These are phyloP conservation scores for Nematocida major DNA, from an alignment of 371 early-diverging fungal species.

Conservation along the genomic window DNA sequence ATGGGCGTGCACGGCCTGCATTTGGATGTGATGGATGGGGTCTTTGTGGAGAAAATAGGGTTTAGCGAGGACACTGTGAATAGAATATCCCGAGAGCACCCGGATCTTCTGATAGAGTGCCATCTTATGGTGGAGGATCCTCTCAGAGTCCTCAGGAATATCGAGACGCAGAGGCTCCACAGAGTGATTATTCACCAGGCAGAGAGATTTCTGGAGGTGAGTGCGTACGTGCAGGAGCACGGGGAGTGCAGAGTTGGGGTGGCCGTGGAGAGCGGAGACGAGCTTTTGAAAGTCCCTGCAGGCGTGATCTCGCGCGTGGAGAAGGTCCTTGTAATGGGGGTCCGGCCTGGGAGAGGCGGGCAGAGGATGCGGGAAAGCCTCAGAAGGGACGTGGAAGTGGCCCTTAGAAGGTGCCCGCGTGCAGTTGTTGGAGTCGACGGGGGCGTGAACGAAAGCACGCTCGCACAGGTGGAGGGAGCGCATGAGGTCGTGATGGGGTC, in stretches of 20 bases:
- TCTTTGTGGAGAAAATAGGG: constrained; percentile 56
- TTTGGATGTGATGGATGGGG: constrained; percentile 62
- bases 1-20: constrained; percentile 53
- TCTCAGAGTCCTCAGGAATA: constrained; percentile 36
- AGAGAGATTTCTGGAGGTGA: not conserved
- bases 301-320: constrained; percentile 67
- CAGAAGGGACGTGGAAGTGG: constrained; percentile 20
- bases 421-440: constrained; percentile 89
- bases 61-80: constrained; percentile 58
- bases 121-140: constrained; percentile 62
- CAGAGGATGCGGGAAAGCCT: constrained; percentile 52
- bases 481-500: constrained; percentile 96
- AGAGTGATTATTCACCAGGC: constrained; percentile 48
- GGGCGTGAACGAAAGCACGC: constrained; percentile 76
- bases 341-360: constrained; percentile 66
- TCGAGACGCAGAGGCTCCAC: constrained; percentile 45
- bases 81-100: constrained; percentile 44
- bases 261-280: constrained; percentile 81
- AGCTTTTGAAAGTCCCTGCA: constrained; percentile 62
- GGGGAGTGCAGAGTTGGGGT: constrained; percentile 71
- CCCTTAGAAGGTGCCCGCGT: not conserved
- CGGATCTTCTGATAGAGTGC: constrained; percentile 57
- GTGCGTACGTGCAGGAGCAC: not conserved
- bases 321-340: constrained; percentile 91
- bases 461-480: constrained; percentile 75